Evolutionary conservation across 768 basidiomycete species (phyloP).

Genomic region (Glaciozyma martinii): DNA sequence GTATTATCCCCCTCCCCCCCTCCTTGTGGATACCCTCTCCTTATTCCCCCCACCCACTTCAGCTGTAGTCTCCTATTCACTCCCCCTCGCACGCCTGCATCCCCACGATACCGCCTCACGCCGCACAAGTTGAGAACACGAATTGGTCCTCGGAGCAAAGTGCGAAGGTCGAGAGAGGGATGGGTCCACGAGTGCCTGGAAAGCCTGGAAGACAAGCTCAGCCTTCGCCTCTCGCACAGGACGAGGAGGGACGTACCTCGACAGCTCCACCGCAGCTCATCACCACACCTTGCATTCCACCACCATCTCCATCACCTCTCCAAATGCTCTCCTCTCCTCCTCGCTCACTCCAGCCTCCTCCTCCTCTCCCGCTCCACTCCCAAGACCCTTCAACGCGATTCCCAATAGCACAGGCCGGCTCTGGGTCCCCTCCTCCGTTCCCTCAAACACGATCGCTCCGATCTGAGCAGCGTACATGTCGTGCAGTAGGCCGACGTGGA

Average conservation of each 20-base stretch:
- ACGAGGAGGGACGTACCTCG: too few relatives aligned
- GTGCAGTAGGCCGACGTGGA: conserved; percentile 61
- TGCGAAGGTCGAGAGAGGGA: too few relatives aligned
- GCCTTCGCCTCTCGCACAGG: too few relatives aligned
- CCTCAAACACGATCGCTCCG: conserved; percentile 67
- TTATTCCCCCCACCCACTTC: too few relatives aligned
- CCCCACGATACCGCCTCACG: too few relatives aligned
- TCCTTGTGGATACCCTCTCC: too few relatives aligned
- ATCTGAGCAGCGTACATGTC: conserved; percentile 78
- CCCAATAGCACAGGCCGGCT: conserved; percentile 62
- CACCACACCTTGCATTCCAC: conserved; percentile 31
- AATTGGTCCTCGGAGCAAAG: too few relatives aligned
- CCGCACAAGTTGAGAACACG: too few relatives aligned
- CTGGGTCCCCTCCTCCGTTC: conserved; percentile 42
- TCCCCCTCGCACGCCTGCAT: too few relatives aligned
- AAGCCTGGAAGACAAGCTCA: too few relatives aligned
- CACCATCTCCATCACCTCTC: conserved; percentile 46
- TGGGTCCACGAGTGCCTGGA: too few relatives aligned
- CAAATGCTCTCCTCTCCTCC: conserved; percentile 43
- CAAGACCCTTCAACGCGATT: conserved; percentile 49
- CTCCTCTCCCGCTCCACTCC: neutral
- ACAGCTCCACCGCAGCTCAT: neutral
- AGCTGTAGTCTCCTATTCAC: too few relatives aligned
- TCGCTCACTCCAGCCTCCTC: conserved; percentile 39
- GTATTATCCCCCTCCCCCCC: neutral